phyloP scores from a whole-genome alignment of 306 rosid genomes.

The Prunus padus region DNA sequence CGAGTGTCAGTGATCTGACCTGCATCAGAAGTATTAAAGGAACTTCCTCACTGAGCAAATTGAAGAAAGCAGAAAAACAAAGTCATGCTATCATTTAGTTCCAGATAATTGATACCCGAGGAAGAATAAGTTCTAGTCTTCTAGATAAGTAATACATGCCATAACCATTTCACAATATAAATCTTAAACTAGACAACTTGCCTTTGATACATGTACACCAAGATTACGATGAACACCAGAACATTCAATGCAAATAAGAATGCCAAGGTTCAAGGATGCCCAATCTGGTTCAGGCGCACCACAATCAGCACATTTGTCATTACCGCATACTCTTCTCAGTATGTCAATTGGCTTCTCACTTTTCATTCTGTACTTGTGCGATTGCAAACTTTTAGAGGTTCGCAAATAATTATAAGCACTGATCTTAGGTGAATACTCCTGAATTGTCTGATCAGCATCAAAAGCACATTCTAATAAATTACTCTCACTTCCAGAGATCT shows the following conservation, averaged over 20 bases:
- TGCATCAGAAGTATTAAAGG: slow-evolving; percentile 35
- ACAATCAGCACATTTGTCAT: slow-evolving; percentile 87
- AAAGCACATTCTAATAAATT: slow-evolving; percentile 28
- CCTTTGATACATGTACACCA: slow-evolving; percentile 87
- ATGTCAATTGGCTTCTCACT: slow-evolving; percentile 66
- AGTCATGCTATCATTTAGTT: no score
- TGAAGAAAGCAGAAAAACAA: neutral
- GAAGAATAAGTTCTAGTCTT: no score
- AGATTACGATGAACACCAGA: slow-evolving; percentile 90
- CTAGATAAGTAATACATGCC: neutral
- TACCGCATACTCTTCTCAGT: slow-evolving; percentile 68
- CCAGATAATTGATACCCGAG: no score
- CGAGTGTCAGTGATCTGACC: slow-evolving; percentile 82
- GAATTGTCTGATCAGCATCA: slow-evolving; percentile 25
- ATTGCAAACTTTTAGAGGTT: slow-evolving; percentile 47
- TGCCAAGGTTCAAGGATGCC: slow-evolving; percentile 87
- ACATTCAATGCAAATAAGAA: slow-evolving; percentile 80
- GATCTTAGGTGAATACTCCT: slow-evolving; percentile 35
- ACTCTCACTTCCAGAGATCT: slow-evolving; percentile 23
- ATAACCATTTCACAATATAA: neutral
- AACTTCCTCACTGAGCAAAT: slow-evolving; percentile 25
- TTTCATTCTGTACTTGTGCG: slow-evolving; percentile 29
- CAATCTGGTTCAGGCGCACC: slow-evolving; percentile 87
- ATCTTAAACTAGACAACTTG: slow-evolving; percentile 34
- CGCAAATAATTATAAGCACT: slow-evolving; percentile 31